Conservation (phyloP, 345 rosid genomes). For the Salix brachista region DNA sequence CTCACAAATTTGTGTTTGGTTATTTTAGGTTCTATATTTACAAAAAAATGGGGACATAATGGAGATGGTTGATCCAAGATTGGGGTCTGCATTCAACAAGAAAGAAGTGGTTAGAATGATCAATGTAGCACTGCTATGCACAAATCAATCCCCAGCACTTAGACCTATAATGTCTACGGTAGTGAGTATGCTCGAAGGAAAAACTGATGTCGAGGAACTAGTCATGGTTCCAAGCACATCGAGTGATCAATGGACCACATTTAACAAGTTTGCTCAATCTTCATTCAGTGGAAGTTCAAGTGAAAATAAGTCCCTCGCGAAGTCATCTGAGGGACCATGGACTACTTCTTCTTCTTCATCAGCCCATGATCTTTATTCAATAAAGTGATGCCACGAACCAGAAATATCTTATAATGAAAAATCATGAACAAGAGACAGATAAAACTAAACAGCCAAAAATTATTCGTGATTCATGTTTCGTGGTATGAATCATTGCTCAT, state of each 20-base stretch:
- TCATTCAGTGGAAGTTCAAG: neutral
- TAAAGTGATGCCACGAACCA: no score
- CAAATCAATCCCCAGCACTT: constrained; percentile 39
- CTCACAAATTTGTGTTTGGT: no score
- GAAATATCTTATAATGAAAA: no score
- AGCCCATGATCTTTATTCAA: neutral
- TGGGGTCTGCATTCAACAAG: constrained; percentile 33
- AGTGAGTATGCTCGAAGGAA: constrained; percentile 48
- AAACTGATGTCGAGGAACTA: constrained; percentile 31
- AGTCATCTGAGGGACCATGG: neutral
- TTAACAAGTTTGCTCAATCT: neutral
- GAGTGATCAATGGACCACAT: constrained; percentile 18
- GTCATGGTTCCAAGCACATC: constrained; percentile 25
- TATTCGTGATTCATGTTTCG: no score
- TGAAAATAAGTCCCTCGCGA: neutral
- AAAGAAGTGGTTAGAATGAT: constrained; percentile 40
- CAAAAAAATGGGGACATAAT: constrained; percentile 31
- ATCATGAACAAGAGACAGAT: no score
- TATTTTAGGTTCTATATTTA: constrained; percentile 39
- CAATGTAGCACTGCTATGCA: constrained; percentile 47
- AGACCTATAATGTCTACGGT: constrained; percentile 59
- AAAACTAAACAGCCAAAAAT: no score
- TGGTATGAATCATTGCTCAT: no score
- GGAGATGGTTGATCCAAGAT: constrained; percentile 43
- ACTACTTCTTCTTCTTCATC: neutral